Base-by-base conservation (phyloP, 2,329 filamentous ascomycete genomes). In the Aspergillus quadrilineatus region DNA sequence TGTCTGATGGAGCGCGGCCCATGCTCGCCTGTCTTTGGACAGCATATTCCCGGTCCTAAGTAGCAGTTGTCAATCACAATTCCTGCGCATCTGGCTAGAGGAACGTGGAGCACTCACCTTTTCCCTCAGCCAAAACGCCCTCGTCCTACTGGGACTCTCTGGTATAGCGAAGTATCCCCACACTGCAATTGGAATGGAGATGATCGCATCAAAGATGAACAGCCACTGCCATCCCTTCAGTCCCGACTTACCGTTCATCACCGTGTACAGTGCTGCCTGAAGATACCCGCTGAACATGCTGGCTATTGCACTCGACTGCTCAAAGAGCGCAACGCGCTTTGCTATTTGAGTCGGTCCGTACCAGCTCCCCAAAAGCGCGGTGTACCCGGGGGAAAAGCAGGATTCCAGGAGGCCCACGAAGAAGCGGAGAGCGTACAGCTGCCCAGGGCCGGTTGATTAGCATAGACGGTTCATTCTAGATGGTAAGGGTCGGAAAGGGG, bases 321-420 rank as follows among this genome's bases (percentile, higher is more conserved):
- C 52, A 51, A 65, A 65, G 4, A 65, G 48, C n/a, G 46, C 53
- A 15, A 49, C 50, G 2, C 61, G 63, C 9, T 55, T 54, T 1
- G 53, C 50, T 3, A 61, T 49, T 15, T 65, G 58, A 2, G 54
- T 55, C n/a, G 32, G 44, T 1, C 53, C 44, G 32, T 65, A 65
- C 63, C 63, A 65, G 28, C 54, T 59, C 4, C 64, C 64, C 29
- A 65, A 48, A 29, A 65, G 45, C 4, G 60, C 59, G 15, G 56
- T 42, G 6, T 59, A 52, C 10, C 60, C 60, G 1, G 59, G 60
- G 43, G 47, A 62, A 22, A 49, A 54, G 2, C 53, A 54, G 0
- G 54, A 60, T 41, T 67, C 65, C 4, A 59, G 52, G 1, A 65
- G n/a, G 15, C 58, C 63, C 17, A 63, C 46, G 4, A 57, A 57